Conservation (phyloP, 2,329 filamentous ascomycete genomes). For the Aspergillus sp. region DNA sequence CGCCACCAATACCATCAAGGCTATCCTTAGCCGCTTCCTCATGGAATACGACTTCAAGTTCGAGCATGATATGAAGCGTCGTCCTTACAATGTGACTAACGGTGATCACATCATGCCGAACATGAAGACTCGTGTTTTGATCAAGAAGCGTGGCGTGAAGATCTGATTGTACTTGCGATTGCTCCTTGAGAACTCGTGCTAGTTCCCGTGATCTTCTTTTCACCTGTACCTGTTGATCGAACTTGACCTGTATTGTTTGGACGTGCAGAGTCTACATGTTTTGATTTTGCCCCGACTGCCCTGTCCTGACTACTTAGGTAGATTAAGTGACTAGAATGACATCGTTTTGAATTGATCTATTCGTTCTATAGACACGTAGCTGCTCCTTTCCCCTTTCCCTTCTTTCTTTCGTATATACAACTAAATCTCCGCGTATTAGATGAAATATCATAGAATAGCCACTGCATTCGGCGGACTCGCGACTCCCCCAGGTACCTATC, state of each 20-base stretch:
- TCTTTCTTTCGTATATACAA: background rate
- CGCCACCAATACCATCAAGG: conserved; percentile 23
- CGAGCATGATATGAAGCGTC: conserved; percentile 13
- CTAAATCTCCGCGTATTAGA: background rate
- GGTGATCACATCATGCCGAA: conserved; percentile 32
- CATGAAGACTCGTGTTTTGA: conserved; percentile 19
- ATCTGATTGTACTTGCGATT: background rate
- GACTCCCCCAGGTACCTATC: conserved; percentile 45
- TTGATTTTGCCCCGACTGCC: background rate
- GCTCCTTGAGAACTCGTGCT: background rate
- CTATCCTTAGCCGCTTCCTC: conserved; percentile 27
- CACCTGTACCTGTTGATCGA: background rate
- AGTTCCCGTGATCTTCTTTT: background rate
- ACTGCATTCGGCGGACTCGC: conserved; percentile 48
- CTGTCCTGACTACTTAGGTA: background rate
- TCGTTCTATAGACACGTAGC: background rate
- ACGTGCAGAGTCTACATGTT: background rate
- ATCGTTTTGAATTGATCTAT: background rate
- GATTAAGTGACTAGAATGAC: background rate
- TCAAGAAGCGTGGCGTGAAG: conserved; percentile 18
- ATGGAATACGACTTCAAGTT: conserved; percentile 32
- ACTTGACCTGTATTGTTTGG: background rate
- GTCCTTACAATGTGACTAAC: conserved; percentile 24
- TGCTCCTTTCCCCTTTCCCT: too few relatives aligned
- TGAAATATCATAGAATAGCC: conserved; percentile 45